Percentiles rank a stretch among this genome's conserved stretches.
phyloP scores from a whole-genome alignment of 371 early-diverging fungal genomes.

The Syncephalastrum sp. region DNA sequence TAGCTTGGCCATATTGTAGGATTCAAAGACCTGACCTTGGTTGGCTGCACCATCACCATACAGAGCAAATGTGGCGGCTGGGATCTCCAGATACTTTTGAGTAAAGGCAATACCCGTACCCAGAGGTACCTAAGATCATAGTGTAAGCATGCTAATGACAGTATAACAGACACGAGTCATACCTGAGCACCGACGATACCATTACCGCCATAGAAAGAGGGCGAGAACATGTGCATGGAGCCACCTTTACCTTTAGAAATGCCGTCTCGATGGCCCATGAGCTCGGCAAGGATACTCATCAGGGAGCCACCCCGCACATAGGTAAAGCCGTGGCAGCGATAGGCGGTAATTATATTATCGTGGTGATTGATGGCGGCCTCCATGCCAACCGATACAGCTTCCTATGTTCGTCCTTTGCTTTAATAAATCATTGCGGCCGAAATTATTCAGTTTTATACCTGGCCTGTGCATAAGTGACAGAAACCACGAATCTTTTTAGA shows the following conservation, averaged over 20 bases:
- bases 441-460: slow-evolving; percentile 50
- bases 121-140: slow-evolving; percentile 68
- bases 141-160: too few relatives aligned
- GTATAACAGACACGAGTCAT: background rate
- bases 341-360: slow-evolving; percentile 98
- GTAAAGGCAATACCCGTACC: slow-evolving; percentile 97
- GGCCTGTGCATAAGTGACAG: slow-evolving; percentile 99
- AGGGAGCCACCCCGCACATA: slow-evolving; percentile 85
- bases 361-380: slow-evolving; percentile 82
- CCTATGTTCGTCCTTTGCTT: slow-evolving; percentile 44
- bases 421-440: too few relatives aligned
- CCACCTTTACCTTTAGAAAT: slow-evolving; percentile 98
- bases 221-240: slow-evolving; percentile 99
- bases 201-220: slow-evolving; percentile 98
- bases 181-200: slow-evolving; percentile 99
- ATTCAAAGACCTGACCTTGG: slow-evolving; percentile 99
- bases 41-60: slow-evolving; percentile 99
- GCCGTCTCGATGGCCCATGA: slow-evolving; percentile 88
- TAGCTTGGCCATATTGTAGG: slow-evolving; percentile 99
- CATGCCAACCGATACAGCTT: slow-evolving; percentile 97
- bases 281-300: slow-evolving; percentile 81
- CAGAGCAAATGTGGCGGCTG: slow-evolving; percentile 86
- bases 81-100: slow-evolving; percentile 86
- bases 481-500: slow-evolving; percentile 97
- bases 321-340: slow-evolving; percentile 99